Evolutionary conservation across 805 yeast genomes (phyloP), one percentile per base, ranked within the genome.

Genomic region (Pichia exigua): DNA sequence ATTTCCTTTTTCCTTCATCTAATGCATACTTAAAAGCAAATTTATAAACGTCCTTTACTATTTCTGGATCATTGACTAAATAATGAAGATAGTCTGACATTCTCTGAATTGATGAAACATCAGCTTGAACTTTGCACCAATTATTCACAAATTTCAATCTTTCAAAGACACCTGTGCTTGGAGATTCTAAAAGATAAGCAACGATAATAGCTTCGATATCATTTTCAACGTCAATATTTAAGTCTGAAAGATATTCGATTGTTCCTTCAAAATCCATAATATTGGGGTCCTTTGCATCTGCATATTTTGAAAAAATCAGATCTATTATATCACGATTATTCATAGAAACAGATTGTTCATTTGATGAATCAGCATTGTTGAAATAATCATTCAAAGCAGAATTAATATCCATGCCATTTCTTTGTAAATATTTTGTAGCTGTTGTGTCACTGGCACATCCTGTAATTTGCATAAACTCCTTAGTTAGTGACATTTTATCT

Each of bases 261-360:
- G 97, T 85, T 0, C 96, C 97, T 52, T 88, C 94, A 11, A 87
- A 73, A 26, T 82, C 92, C 40, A 90, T 87, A n/a, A 32, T n/a
- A 39, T 51, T 18, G 3, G 22, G n/a, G 32, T 47, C 22, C 1
- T 40, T 18, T 1, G 18, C 17, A 8, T 51, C 54, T 10, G 48
- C 39, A 42, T 53, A 60, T 13, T 69, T 47, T 18, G 49, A 51
- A 12, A 68, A 67, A 21, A 65, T 46, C 1, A 59, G 58, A 48
- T 63, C 63, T 32, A 38, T 21, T 21, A 46, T 46, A 10, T 46
- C 27, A 42, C 8, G 28, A 9, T 27, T 4, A 13, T 17, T 10
- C 15, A 12, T 20, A 8, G 1, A 22, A 13, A 6, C 17, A 11
- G 42, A 10, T 8, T 35, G 22, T 7, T 2, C 21, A 17, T 10